A percentile compares a stretch with the other conserved stretches of the same genome.
These are phyloP conservation scores for Hyphodiscus hymeniophilus DNA, from an alignment of 495 filamentous ascomycete species.

Conservation along the genomic window DNA sequence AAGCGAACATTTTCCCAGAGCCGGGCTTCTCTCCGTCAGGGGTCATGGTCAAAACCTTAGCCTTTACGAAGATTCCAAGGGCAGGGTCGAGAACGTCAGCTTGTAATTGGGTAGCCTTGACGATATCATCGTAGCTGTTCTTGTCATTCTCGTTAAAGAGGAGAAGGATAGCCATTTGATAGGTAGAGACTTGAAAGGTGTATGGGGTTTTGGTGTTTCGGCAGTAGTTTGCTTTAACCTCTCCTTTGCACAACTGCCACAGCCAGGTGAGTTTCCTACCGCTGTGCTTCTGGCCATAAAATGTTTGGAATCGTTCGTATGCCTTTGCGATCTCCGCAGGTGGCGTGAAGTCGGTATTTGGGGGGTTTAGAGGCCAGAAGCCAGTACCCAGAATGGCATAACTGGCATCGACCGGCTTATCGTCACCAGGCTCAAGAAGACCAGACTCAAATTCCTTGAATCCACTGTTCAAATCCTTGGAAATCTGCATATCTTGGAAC, in stretches of 20 bases:
- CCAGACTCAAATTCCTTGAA: conserved; percentile 58
- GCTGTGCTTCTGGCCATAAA: conserved; percentile 92
- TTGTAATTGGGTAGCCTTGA: conserved; percentile 66
- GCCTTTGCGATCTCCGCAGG: conserved; percentile 79
- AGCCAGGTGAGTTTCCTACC: conserved; percentile 96
- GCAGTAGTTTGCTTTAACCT: conserved; percentile 88
- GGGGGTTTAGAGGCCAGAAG: conserved; percentile 90
- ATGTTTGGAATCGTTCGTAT: conserved; percentile 78
- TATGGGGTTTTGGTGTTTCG: conserved; percentile 82
- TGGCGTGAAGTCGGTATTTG: conserved; percentile 76
- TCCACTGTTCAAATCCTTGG: conserved; percentile 84
- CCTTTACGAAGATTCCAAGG: conserved; percentile 77
- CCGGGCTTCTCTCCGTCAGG: conserved; percentile 69
- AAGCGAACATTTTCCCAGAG: conserved; percentile 61
- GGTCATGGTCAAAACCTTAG: conserved; percentile 67
- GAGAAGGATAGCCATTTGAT: conserved; percentile 94
- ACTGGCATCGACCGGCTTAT: conserved; percentile 55
- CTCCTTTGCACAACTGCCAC: conserved; percentile 97
- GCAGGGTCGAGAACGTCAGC: conserved; percentile 79
- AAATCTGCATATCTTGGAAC: conserved; percentile 99
- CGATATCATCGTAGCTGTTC: conserved; percentile 82
- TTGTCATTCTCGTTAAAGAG: conserved; percentile 88
- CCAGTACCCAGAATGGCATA: conserved; percentile 91
- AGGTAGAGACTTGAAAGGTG: conserved; percentile 96
- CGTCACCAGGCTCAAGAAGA: conserved; percentile 52